These are phyloP conservation scores for Fusarium graminum DNA, from an alignment of 2,329 filamentous ascomycete species.

Conservation along the genomic window DNA sequence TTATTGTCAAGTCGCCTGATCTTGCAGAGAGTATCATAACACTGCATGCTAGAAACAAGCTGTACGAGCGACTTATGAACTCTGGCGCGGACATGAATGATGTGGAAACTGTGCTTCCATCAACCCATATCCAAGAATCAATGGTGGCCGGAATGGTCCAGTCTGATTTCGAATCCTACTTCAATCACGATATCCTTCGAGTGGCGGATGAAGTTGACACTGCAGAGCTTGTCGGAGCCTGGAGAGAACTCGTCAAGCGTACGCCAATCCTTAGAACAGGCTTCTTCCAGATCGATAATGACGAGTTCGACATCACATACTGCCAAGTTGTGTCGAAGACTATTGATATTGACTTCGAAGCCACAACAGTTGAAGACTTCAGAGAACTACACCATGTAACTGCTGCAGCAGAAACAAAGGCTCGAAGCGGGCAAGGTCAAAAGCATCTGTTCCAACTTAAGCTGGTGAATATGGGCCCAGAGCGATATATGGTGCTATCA, in stretches of 20 bases:
- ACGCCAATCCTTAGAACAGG: conserved; percentile 81
- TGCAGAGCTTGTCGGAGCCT: conserved; percentile 69
- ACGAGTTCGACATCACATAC: conserved; percentile 64
- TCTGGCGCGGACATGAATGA: conserved; percentile 54
- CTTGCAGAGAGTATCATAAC: conserved; percentile 17
- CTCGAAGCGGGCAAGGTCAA: conserved; percentile 54
- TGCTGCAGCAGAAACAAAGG: conserved; percentile 54
- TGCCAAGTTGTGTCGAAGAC: conserved; percentile 62
- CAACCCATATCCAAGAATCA: conserved; percentile 87
- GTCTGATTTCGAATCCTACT: conserved; percentile 81
- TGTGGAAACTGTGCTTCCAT: conserved; percentile 74
- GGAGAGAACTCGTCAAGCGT: conserved; percentile 67
- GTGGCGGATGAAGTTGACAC: conserved; percentile 68
- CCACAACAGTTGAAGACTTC: conserved; percentile 44
- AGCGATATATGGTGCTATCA: conserved; percentile 70
- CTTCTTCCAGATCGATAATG: conserved; percentile 76
- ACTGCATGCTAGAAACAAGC: conserved; percentile 47
- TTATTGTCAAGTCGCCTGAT: neutral
- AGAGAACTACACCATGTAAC: conserved; percentile 56
- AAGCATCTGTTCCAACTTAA: conserved; percentile 64
- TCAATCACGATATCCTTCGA: conserved; percentile 84
- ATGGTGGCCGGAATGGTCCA: conserved; percentile 86
- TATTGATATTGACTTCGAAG: conserved; percentile 36
- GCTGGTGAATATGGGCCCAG: conserved; percentile 53
- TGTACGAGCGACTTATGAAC: conserved; percentile 56